Conservation (phyloP, 2,329 filamentous ascomycete species). For the Microsporum ferrugineum region DNA sequence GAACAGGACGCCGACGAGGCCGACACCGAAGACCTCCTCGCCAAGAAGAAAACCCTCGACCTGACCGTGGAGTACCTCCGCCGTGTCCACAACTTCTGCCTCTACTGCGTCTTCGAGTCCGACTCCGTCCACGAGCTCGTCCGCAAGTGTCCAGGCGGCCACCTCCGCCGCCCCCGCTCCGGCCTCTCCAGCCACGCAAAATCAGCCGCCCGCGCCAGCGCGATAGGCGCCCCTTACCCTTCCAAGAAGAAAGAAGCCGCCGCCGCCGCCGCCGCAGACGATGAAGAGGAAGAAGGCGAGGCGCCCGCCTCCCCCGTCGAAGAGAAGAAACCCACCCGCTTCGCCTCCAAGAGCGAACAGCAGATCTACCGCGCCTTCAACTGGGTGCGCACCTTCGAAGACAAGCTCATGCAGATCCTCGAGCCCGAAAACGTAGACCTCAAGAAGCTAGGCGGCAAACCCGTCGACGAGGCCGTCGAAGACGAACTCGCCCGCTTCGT, state of each 20-base stretch:
- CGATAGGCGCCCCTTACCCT: constrained; percentile 70
- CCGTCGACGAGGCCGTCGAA: constrained; percentile 71
- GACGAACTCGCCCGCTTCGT: constrained; percentile 80
- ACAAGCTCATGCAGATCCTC: constrained; percentile 85
- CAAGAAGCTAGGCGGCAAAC: constrained; percentile 79
- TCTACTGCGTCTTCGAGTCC: constrained; percentile 98
- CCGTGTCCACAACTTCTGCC: constrained; percentile 96
- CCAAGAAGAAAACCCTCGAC: constrained; percentile 95
- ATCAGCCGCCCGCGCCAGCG: constrained; percentile 74
- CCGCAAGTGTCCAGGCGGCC: constrained; percentile 92
- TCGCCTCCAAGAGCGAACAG: constrained; percentile 68
- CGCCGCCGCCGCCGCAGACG: constrained; percentile 23
- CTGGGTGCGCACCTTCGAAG: constrained; percentile 97
- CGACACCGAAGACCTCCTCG: constrained; percentile 78
- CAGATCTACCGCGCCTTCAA: constrained; percentile 92
- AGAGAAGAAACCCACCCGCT: constrained; percentile 60
- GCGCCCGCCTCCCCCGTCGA: constrained; percentile 48
- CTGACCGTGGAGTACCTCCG: constrained; percentile 92
- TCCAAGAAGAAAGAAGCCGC: constrained; percentile 56
- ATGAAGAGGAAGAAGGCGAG: constrained; percentile 49
- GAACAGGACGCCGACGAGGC: constrained; percentile 64
- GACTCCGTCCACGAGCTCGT: constrained; percentile 94
- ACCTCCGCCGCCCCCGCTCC: constrained; percentile 78
- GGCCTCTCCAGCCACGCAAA: constrained; percentile 75
- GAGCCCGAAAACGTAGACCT: constrained; percentile 82